A percentile compares a stretch with the other conserved stretches of the same genome.
These are phyloP conservation scores for Prunus fruticosa DNA, from an alignment of 306 rosid species.

Conservation along the genomic window DNA sequence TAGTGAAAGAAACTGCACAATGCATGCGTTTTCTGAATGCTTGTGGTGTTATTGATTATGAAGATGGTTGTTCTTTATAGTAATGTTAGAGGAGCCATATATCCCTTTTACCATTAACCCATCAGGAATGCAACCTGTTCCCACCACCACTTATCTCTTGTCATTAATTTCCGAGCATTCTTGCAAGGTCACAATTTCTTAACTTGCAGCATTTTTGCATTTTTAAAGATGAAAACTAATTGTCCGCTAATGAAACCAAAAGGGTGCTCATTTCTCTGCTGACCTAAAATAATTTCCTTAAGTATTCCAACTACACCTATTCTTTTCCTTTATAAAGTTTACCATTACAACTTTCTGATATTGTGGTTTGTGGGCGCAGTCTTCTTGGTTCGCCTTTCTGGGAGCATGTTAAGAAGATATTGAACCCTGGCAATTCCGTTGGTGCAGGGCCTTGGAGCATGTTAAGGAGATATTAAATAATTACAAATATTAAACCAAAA, in stretches of 20 bases:
- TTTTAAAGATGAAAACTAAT: neutral
- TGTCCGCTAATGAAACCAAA: neutral
- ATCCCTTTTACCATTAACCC: constrained; percentile 97
- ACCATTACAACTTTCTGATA: constrained; percentile 20
- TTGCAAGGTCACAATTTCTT: constrained; percentile 55
- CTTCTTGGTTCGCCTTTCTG: constrained; percentile 79
- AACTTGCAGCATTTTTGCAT: neutral
- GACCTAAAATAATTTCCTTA: neutral
- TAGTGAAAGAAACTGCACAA: neutral
- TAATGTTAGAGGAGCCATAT: constrained; percentile 58
- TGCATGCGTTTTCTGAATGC: neutral
- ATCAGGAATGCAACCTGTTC: constrained; percentile 98
- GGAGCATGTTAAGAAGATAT: constrained; percentile 76
- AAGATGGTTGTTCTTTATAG: neutral
- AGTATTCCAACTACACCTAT: neutral
- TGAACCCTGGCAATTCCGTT: constrained; percentile 83
- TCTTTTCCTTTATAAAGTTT: constrained; percentile 14
- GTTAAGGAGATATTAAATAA: too few species aligned
- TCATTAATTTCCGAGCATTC: constrained; percentile 71
- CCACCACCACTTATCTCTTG: constrained; percentile 90
- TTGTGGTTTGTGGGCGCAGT: constrained; percentile 56
- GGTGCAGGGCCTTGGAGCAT: constrained; percentile 84
- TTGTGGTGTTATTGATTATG: neutral
- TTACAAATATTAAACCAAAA: too few species aligned
- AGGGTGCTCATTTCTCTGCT: neutral